Evolutionary conservation across 2,329 filamentous ascomycete species (phyloP).

Genomic region (Stagonosporopsis tanaceti): DNA sequence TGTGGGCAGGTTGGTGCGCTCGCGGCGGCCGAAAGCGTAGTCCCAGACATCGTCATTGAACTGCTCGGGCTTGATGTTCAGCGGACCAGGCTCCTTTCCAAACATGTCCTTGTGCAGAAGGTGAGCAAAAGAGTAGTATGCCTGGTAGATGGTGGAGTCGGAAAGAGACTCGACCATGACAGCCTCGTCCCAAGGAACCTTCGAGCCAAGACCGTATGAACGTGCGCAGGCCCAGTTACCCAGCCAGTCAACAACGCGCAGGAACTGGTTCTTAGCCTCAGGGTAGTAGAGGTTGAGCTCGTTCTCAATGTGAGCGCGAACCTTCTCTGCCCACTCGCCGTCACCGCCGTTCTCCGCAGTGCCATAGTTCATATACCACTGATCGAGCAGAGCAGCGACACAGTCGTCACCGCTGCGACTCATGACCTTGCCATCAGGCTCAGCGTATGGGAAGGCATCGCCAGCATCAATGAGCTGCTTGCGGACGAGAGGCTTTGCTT

Average conservation of each 20-base stretch:
- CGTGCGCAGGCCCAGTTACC: conserved; percentile 87
- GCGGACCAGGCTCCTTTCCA: conserved; percentile 62
- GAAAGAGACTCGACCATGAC: conserved; percentile 93
- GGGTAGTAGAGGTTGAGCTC: conserved; percentile 80
- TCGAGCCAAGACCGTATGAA: conserved; percentile 90
- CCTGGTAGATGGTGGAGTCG: conserved; percentile 93
- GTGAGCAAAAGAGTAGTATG: conserved; percentile 68
- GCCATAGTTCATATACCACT: conserved; percentile 98
- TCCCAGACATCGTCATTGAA: conserved; percentile 98
- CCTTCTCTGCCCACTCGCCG: conserved; percentile 77
- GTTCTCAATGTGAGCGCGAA: conserved; percentile 55
- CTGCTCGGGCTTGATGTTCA: conserved; percentile 75
- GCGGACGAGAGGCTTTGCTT: conserved; percentile 85
- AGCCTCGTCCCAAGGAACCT: conserved; percentile 89
- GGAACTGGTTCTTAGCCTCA: conserved; percentile 68
- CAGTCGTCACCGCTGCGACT: conserved; percentile 92
- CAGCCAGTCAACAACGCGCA: conserved; percentile 88
- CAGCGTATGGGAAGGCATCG: conserved; percentile 88
- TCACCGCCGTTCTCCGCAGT: conserved; percentile 69
- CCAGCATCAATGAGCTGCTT: conserved; percentile 77
- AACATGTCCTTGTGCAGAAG: conserved; percentile 85
- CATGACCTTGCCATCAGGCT: conserved; percentile 88
- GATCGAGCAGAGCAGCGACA: conserved; percentile 89
- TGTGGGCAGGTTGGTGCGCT: conserved; percentile 72
- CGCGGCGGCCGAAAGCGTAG: conserved; percentile 84